Conservation (phyloP, 2,329 filamentous ascomycete species). For the Ceratocystis colombiana region DNA sequence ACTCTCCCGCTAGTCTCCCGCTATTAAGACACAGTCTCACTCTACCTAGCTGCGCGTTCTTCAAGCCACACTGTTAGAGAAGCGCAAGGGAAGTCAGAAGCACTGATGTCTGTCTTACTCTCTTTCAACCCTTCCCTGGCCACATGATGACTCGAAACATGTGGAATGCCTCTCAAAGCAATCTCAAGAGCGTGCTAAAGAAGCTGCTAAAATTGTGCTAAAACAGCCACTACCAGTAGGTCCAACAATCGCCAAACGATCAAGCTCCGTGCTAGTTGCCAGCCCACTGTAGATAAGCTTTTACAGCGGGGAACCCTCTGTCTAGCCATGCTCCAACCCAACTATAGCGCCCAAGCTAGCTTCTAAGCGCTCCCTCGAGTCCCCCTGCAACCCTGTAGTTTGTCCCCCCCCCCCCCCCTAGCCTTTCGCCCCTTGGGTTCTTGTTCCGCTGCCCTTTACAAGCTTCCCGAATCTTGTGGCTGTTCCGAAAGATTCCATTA, state of each 20-base stretch:
- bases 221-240: not conserved
- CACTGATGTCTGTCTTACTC: not conserved
- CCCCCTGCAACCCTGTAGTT: not conserved
- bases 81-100: not conserved
- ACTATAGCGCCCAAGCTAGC: not conserved
- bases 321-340: not conserved
- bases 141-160: conserved; percentile 14
- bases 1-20: not conserved
- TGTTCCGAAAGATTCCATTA: conserved; percentile 9
- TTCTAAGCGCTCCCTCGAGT: not conserved
- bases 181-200: not conserved
- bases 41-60: not conserved
- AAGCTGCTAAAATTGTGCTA: not conserved
- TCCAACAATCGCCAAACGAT: not conserved
- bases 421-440: not conserved
- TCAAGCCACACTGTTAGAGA: not conserved
- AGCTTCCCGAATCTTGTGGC: not conserved
- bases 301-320: not conserved
- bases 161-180: not conserved
- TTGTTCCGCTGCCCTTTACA: not conserved
- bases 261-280: not conserved
- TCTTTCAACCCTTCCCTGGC: not conserved
- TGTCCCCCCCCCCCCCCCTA: not conserved
- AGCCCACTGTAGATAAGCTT: conserved; percentile 8
- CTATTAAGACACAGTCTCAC: not conserved